Evolutionary conservation across 2,329 filamentous ascomycete species (phyloP).

Genomic region (Chrysosporium keratinophilum): DNA sequence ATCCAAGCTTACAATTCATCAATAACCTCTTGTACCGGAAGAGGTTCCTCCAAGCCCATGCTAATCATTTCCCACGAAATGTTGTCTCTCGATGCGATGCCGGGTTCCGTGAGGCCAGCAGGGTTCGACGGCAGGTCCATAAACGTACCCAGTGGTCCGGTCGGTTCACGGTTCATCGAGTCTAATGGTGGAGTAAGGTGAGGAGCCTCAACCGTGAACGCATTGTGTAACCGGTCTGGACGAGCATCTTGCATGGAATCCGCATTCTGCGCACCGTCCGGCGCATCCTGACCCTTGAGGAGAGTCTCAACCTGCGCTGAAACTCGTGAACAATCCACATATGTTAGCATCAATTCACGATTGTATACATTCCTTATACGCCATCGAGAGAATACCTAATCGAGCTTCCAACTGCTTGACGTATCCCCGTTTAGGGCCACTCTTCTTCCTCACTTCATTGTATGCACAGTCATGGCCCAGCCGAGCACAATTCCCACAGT

Average conservation of each 20-base stretch:
- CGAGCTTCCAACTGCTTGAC: constrained; percentile 89
- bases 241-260: background rate
- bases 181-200: background rate
- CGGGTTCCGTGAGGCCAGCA: background rate
- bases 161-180: background rate
- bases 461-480: constrained; percentile 80
- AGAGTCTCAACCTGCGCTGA: constrained; percentile 87
- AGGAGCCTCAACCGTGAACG: background rate
- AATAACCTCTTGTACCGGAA: constrained; percentile 68
- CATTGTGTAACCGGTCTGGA: background rate
- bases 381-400: constrained; percentile 54
- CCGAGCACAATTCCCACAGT: constrained; percentile 80
- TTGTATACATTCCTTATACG: background rate
- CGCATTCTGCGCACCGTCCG: constrained; percentile 13
- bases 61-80: constrained; percentile 81
- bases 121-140: background rate
- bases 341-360: constrained; percentile 7
- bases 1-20: constrained; percentile 59
- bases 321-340: background rate
- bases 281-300: constrained; percentile 64
- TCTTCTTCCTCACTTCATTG: constrained; percentile 87
- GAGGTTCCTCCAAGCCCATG: constrained; percentile 67
- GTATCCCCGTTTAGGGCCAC: constrained; percentile 86
- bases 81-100: constrained; percentile 25
- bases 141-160: background rate